Evolutionary conservation across 164 flowering plant genomes (phyloP).

Genomic region (Tetrastigma voinierianum): DNA sequence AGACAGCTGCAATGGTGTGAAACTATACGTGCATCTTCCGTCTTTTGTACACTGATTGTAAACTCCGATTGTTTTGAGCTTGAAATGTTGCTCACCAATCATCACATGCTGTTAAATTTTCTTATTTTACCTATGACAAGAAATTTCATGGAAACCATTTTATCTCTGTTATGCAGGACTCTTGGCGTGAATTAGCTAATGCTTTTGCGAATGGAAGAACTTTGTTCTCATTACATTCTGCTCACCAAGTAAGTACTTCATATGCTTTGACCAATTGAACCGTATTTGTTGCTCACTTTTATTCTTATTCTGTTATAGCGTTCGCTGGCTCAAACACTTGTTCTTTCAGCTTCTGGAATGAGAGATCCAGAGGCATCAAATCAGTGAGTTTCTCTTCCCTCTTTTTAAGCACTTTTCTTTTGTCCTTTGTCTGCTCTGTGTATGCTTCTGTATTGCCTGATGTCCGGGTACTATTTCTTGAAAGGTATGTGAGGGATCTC

Average conservation of each 20-base stretch:
- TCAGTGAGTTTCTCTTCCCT: constrained; percentile 52
- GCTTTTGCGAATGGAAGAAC: constrained; percentile 67
- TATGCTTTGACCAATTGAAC: neutral
- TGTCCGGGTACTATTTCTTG: constrained; percentile 2
- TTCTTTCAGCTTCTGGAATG: constrained; percentile 74
- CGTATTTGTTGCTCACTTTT: neutral
- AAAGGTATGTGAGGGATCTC: constrained; percentile 78
- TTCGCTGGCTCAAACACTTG: constrained; percentile 80
- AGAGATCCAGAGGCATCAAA: constrained; percentile 61
- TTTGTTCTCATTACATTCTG: constrained; percentile 54
- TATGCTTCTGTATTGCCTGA: constrained; percentile 1
- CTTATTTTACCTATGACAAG: too few species aligned
- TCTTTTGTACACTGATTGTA: too few species aligned
- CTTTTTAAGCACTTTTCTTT: neutral
- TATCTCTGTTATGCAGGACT: constrained; percentile 51
- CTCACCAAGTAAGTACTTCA: constrained; percentile 64
- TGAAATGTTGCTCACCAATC: too few species aligned
- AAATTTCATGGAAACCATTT: neutral
- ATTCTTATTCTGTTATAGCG: constrained; percentile 47
- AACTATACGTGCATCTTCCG: too few species aligned
- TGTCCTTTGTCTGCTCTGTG: neutral
- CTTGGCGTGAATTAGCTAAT: constrained; percentile 77
- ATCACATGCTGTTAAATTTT: too few species aligned
- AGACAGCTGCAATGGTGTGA: too few species aligned
- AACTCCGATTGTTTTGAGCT: too few species aligned